Evolutionary conservation across 805 yeast species (phyloP), one percentile per base, ranked within the genome.

Genomic region (Candida yuanshanica): DNA sequence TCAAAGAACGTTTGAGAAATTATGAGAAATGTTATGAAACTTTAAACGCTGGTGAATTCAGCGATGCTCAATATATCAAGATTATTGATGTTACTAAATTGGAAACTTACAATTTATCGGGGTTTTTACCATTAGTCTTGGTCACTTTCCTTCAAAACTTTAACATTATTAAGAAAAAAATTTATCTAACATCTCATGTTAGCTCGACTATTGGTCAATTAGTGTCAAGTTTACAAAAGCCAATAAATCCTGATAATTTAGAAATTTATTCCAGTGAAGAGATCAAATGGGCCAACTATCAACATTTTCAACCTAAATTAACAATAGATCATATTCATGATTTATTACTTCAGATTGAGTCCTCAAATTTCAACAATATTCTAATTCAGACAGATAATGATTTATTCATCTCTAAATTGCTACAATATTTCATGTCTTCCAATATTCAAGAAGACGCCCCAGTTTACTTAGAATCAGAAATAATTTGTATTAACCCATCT

Each of bases 51-150:
- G 46, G 43, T 5, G 81, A 76, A 37, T 62, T 50, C 5, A 24
- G 62, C 36, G 74, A 68, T 41, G 69, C 69, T 43, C 58, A 58
- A 26, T 69, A 74, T 37, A 75, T 80, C 29, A 79, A 80, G 53
- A 76, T 80, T 62, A 70, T 80, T 29, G 75, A 80, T 52, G 82
- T 81, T 5, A 73, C 72, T 51, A 74, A 75, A 53, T 66, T 79
- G 16, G 72, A 74, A 25, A 68, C 77, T 29, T 77, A 66, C 52
- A 79, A 79, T 50, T 70, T 79, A 23, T 65, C 63, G 41, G 69
- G 66, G 37, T 62, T 48, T 34, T 33, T 47, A 4, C 52, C 56
- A 22, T 29, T 50, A 1, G 45, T 53, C 17, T 38, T 54, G 16
- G 36, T 38, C 17, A 48, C 44, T 35, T 53, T 55, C 39, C 41